These are phyloP conservation scores for Aureobasidium pullulans DNA, from an alignment of 2,329 filamentous ascomycete species.

Conservation along the genomic window DNA sequence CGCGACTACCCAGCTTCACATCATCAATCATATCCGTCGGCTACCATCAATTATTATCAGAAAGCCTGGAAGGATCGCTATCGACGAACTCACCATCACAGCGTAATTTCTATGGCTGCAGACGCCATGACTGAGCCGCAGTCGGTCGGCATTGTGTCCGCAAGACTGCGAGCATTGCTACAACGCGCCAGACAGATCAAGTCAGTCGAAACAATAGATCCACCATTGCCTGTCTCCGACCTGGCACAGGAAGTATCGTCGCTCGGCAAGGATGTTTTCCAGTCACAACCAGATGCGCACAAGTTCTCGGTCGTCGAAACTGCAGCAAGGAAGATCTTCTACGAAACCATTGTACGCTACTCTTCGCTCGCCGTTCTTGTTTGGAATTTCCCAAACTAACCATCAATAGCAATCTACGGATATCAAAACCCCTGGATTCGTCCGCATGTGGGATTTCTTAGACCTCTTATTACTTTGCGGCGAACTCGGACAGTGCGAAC, in stretches of 20 bases:
- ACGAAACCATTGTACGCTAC: slow-evolving; percentile 62
- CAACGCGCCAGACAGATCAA: slow-evolving; percentile 35
- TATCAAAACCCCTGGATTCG: slow-evolving; percentile 72
- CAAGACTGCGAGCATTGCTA: slow-evolving; percentile 34
- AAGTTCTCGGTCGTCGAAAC: slow-evolving; percentile 66
- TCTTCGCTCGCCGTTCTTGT: slow-evolving; percentile 17
- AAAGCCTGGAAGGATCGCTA: background rate
- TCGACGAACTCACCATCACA: background rate
- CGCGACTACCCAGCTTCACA: background rate
- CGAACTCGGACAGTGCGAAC: slow-evolving; percentile 58
- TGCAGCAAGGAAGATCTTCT: slow-evolving; percentile 74
- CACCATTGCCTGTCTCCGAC: slow-evolving; percentile 35
- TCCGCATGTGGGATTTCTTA: slow-evolving; percentile 84
- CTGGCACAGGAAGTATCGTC: slow-evolving; percentile 25
- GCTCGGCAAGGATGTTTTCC: slow-evolving; percentile 24
- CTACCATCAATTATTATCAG: background rate
- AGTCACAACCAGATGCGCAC: slow-evolving; percentile 22
- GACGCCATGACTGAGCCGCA: slow-evolving; percentile 23
- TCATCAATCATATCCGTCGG: background rate
- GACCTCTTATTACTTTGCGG: slow-evolving; percentile 86
- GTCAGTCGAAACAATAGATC: slow-evolving; percentile 34
- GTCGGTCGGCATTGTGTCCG: slow-evolving; percentile 23
- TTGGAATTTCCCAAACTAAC: slow-evolving; percentile 18
- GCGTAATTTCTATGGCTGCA: slow-evolving; percentile 10
- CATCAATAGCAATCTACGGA: slow-evolving; percentile 57